These are phyloP conservation scores for Paecilomyces variotii DNA, from an alignment of 2,329 filamentous ascomycete species.

Conservation along the genomic window DNA sequence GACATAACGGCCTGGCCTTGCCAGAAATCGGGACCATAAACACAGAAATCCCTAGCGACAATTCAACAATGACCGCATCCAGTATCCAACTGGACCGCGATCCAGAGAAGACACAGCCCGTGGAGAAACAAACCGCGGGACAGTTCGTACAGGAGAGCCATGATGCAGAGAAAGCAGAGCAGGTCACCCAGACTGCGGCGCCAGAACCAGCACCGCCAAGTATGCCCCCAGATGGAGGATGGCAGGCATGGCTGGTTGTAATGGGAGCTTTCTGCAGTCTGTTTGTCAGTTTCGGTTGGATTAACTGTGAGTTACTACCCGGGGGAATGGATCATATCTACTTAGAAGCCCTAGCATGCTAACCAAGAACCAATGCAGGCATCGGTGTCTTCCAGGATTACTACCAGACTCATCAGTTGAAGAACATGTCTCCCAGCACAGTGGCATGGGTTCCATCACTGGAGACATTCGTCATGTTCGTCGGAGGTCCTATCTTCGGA, in stretches of 20 bases:
- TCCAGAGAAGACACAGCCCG: neutral
- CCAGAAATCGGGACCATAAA: neutral
- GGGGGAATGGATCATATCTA: too few relatives aligned
- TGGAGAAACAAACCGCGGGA: neutral
- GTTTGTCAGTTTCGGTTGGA: constrained; percentile 28
- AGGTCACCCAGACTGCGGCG: neutral
- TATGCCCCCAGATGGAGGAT: constrained; percentile 21
- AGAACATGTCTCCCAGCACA: constrained; percentile 27
- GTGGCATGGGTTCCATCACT: constrained; percentile 38
- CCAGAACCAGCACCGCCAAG: neutral
- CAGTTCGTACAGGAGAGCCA: neutral
- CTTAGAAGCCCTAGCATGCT: neutral
- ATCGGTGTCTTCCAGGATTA: constrained; percentile 39
- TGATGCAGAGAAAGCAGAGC: neutral
- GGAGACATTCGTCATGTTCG: constrained; percentile 34
- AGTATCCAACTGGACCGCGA: neutral
- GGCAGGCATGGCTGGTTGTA: constrained; percentile 24
- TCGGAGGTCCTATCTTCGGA: constrained; percentile 13
- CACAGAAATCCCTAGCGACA: neutral
- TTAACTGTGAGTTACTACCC: constrained; percentile 22
- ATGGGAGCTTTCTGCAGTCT: constrained; percentile 22
- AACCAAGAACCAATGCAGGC: constrained; percentile 7
- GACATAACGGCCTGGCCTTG: neutral
- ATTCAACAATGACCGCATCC: neutral
- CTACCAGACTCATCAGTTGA: constrained; percentile 35